Evolutionary conservation across 441 rosid species (phyloP).

Genomic region (Daphne laureola): DNA sequence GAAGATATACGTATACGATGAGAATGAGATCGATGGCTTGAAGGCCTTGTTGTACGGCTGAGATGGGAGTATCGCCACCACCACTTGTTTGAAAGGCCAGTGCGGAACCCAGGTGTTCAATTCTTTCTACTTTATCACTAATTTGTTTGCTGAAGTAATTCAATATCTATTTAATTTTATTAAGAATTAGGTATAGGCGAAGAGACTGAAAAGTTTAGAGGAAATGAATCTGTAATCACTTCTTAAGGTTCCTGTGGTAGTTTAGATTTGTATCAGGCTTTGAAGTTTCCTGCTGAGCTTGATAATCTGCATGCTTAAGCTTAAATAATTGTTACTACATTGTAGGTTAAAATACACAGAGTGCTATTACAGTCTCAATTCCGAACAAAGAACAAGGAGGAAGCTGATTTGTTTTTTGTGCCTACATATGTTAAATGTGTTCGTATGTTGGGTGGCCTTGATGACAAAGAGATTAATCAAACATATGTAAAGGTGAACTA

Average conservation of each 20-base stretch:
- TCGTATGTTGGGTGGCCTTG: conserved; percentile 86
- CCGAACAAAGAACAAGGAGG: conserved; percentile 62
- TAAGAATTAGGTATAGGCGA: too few relatives aligned
- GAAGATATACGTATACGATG: conserved; percentile 83
- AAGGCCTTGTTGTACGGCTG: conserved; percentile 62
- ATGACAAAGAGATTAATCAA: conserved; percentile 81
- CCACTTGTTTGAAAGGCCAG: conserved; percentile 79
- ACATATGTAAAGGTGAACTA: conserved; percentile 72
- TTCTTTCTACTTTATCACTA: not conserved
- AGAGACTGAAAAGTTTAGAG: not conserved
- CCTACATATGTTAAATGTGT: conserved; percentile 90
- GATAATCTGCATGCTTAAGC: too few relatives aligned
- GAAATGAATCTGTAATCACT: not conserved
- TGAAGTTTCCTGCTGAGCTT: too few relatives aligned
- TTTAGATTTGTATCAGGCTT: too few relatives aligned
- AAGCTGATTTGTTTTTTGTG: conserved; percentile 92
- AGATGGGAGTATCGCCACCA: conserved; percentile 44
- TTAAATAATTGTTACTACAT: not conserved
- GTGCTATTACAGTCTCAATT: conserved; percentile 52
- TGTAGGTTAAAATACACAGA: conserved; percentile 80
- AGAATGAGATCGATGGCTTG: conserved; percentile 68
- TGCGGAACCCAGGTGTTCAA: conserved; percentile 91
- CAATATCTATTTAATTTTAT: not conserved
- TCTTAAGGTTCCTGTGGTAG: too few relatives aligned
- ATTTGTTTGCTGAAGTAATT: not conserved